Evolutionary conservation across 805 yeast genomes (phyloP), one percentile per base, ranked within the genome.

Genomic region (Wickerhamiella cacticola): DNA sequence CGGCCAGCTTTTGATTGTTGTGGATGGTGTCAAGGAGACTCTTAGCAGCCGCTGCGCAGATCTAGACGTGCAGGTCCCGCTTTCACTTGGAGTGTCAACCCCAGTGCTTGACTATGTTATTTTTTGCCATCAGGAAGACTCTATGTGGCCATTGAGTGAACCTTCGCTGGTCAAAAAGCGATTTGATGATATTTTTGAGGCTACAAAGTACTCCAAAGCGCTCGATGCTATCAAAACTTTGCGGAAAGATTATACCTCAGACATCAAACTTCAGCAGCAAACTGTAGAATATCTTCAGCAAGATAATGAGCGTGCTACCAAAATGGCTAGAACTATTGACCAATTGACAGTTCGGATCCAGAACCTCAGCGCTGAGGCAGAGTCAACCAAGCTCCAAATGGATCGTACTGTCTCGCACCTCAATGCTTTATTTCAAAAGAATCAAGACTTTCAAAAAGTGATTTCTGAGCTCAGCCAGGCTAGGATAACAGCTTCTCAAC

Each of bases 51-150:
- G 88, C 55, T 79, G 86, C 52, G 78, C 84, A 0, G 97, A 89
- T 52, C 70, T 92, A 44, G 96, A 92, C 58, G 65, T 72, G 4
- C 81, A 81, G 48, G 79, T 92, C 33, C 96, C 97, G 1, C 70
- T 73, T 21, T 79, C 78, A 53, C 68, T 92, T 48, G 99, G 98
- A 5, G 95, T 88, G 1, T 82, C 95, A 0, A 76, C 77, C 50
- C 83, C 97, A 0, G 77, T 92, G 48, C 66, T 92, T 45, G 95
- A 89, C 55, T 85, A 86, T 61, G 98, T 92, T 36, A 80, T 89
- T 1, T 92, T 92, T 64, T 89, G 98, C 59, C 99, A 92, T 59
- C 99, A 92, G 62, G 99, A 92, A 59, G 99, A 92, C 51, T 80
- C 89, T 56, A 64, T 86, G 24, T 92, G 99, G 99, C 99, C 99